Evolutionary conservation across 2,329 filamentous ascomycete species (phyloP).

Genomic region (Colletotrichum sojae): DNA sequence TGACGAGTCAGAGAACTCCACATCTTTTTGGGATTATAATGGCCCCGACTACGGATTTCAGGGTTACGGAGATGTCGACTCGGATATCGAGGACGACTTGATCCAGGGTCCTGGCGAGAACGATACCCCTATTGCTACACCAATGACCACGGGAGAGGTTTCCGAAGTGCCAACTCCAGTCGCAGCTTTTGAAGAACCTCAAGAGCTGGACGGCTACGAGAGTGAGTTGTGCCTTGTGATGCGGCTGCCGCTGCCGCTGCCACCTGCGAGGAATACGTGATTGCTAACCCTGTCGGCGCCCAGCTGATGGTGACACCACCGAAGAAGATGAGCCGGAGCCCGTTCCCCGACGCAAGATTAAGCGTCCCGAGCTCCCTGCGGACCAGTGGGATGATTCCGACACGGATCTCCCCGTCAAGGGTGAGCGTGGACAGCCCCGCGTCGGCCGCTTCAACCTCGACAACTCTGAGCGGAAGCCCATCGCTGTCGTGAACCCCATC

Average conservation of each 20-base stretch:
- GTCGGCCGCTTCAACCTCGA: constrained; percentile 69
- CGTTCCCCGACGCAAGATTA: constrained; percentile 63
- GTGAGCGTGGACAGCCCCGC: constrained; percentile 66
- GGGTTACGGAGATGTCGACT: constrained; percentile 52
- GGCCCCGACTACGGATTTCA: constrained; percentile 66
- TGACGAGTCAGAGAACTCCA: constrained; percentile 69
- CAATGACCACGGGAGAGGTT: constrained; percentile 46
- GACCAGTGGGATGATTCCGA: constrained; percentile 59
- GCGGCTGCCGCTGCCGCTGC: too few species aligned
- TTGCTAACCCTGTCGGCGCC: constrained; percentile 35
- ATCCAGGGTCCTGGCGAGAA: constrained; percentile 55
- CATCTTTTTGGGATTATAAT: constrained; percentile 75
- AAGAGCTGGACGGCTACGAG: constrained; percentile 71
- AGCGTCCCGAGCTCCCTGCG: constrained; percentile 53
- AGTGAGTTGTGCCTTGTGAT: constrained; percentile 61
- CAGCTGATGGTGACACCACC: constrained; percentile 74
- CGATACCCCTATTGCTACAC: constrained; percentile 59
- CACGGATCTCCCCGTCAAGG: constrained; percentile 63
- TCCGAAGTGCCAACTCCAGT: constrained; percentile 48
- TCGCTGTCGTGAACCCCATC: constrained; percentile 70
- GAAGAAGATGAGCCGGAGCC: constrained; percentile 71
- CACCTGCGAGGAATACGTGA: constrained; percentile 1
- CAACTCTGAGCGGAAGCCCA: constrained; percentile 68
- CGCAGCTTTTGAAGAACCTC: constrained; percentile 52
- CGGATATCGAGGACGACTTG: constrained; percentile 58